These are phyloP conservation scores for Marasmius sp. DNA, from an alignment of 1,284 basidiomycete species.

Conservation along the genomic window DNA sequence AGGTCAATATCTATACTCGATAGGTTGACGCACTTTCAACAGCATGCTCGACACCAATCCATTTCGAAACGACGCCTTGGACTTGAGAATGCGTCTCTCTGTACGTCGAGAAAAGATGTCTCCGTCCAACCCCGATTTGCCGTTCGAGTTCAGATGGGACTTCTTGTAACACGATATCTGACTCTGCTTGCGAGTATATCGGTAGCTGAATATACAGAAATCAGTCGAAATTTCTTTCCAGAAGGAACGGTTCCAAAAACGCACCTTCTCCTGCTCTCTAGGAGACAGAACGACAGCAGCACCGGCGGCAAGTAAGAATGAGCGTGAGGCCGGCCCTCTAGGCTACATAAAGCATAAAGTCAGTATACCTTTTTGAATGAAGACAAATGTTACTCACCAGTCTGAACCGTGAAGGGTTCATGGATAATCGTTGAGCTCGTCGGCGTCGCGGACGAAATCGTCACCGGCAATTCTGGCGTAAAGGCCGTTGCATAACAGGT, in stretches of 20 bases:
- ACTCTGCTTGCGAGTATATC: conserved; percentile 68
- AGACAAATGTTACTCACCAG: not conserved
- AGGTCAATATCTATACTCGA: not conserved
- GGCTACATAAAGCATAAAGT: not conserved
- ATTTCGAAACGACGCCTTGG: conserved; percentile 69
- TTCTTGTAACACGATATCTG: conserved; percentile 69
- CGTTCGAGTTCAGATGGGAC: conserved; percentile 70
- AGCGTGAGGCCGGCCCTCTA: not conserved
- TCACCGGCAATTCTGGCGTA: not conserved
- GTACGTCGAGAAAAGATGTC: conserved; percentile 54
- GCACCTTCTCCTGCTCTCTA: conserved; percentile 5
- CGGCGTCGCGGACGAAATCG: not conserved
- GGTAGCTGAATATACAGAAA: conserved; percentile 52
- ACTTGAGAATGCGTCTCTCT: conserved; percentile 60
- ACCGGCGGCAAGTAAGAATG: not conserved
- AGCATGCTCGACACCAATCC: conserved; percentile 80
- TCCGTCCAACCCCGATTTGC: conserved; percentile 68
- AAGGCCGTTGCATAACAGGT: not conserved
- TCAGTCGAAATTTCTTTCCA: not conserved
- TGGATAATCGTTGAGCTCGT: not conserved
- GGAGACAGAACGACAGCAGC: not conserved
- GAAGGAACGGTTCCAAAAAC: not conserved
- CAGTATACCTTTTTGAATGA: not conserved
- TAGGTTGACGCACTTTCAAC: conserved; percentile 73
- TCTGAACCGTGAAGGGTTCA: conserved; percentile 1